Base-by-base conservation (phyloP, 345 rosid species). In the Brassica juncea region DNA sequence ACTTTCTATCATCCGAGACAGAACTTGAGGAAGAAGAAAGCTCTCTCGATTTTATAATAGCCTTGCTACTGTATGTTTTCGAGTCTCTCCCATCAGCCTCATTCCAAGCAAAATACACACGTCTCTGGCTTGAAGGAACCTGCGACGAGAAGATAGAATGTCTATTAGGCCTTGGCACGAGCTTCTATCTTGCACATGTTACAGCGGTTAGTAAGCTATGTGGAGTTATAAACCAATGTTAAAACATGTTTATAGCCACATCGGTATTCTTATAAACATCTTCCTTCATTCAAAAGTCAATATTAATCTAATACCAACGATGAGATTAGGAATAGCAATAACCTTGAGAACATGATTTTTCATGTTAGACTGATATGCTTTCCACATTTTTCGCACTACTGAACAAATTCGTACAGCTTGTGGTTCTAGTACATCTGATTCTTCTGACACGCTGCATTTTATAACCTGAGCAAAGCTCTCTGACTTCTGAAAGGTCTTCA, bases 91-190 rank as follows among this genome's bases (percentile, higher is more conserved):
- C 89, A 75, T 86, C 91, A 54, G 85, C 81, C 82, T 85, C 97
- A 70, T 83, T 84, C 91, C 91, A 87, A 72, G 97, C 86, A 83
- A 95, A 93, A 83, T 84, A 81, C 21, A 89, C 93, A 81, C 76
- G 84, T 75, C 94, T 86, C 82, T 93, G 97, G 86, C 97, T 95
- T 82, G 97, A 90, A 77, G 98, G 98, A 82, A 93, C 97, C 98
- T 95, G 85, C 60, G 60, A 27, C 64, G 7, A 39, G 70, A 80
- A 49, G 65, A 84, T 28, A 72, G n/a, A 66, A 32, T 37, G 5
- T 6, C 52, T 14, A 34, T 66, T 75, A 70, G 42, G 32, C 63
- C 66, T 2, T 59, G 21, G 67, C 52, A 66, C 52, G 19, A 62
- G 76, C 64, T 64, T 77, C 39, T 11, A 71, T 71, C 58, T 23